Conservation (phyloP, 805 yeast genomes). For the Lipomyces yamadae region DNA sequence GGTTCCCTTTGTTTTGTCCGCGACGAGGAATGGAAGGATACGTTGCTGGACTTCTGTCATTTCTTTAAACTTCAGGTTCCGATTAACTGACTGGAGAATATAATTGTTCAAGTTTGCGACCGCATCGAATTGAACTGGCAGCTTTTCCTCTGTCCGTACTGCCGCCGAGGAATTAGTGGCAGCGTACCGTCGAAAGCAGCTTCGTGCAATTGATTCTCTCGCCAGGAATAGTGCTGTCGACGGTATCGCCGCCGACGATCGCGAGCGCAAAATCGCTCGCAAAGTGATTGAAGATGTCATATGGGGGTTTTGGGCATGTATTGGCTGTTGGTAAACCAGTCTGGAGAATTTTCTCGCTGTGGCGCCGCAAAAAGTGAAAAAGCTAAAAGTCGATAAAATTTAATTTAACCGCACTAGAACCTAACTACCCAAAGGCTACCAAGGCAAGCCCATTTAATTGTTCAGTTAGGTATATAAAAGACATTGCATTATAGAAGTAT, state of each 20-base stretch:
- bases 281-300: background rate
- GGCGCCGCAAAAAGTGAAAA: background rate
- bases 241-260: background rate
- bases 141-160: background rate
- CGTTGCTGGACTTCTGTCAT: conserved; percentile 31
- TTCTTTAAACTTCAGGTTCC: conserved; percentile 8
- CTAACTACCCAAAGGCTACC: too few species aligned
- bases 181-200: background rate
- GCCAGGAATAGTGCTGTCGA: background rate
- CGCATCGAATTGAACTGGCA: background rate
- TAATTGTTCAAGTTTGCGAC: conserved; percentile 7
- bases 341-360: background rate
- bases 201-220: background rate
- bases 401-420: background rate
- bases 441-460: too few species aligned
- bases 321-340: background rate
- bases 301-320: background rate
- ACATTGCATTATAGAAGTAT: too few species aligned
- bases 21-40: conserved; percentile 41
- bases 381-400: background rate
- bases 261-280: background rate
- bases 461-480: too few species aligned
- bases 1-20: conserved; percentile 46
- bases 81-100: background rate
- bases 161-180: background rate